Evolutionary conservation across 768 basidiomycete species (phyloP), one percentile per base, ranked within the genome.

Genomic region (Tylopilus intermedius): DNA sequence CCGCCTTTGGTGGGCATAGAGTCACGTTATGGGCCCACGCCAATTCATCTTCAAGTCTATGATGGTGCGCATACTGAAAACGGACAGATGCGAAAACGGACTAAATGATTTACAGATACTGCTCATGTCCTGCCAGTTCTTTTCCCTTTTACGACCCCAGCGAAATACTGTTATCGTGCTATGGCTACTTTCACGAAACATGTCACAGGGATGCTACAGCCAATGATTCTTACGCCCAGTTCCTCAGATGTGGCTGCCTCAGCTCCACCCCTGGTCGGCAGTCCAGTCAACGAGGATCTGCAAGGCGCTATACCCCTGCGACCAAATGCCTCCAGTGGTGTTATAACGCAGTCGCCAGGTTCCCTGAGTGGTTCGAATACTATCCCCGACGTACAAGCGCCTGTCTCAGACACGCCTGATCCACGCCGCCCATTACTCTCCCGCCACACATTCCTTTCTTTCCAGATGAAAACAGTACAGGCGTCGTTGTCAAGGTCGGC

Each of bases 31-130:
- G 65, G 68, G n/a, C 75, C 88, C 2, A 93, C 94, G 1, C 76
- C 84, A 51, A 92, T 95, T 15, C 94, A 97, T 71, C 74, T 97
- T 10, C 94, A 97, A 67, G 83, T 96, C 1, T 96, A 93, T 63
- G 94, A 97, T 63, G 92, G 90, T 79, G 26, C 26, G 53, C 37
- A 41, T 41, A 60, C 51, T 44, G 54, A 64, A 10, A 67, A 62
- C 13, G 14, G 22, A 43, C 8, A 52, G 67, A 26, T 60, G 62
- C 37, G 60, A 60, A 52, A 53, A 50, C 37, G 4, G 15, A 13
- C 41, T 55, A 18, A 57, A 29, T 14, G 27, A 3, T 39, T 18
- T 53, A 3, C 50, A 89, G 88, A 87, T 61, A 76, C 81, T 4
- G 84, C 86, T 0, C 88, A 90, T 65, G 76, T 86, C 42, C 68